Conservation (phyloP, 768 basidiomycete genomes). For the Suillus discolor region DNA sequence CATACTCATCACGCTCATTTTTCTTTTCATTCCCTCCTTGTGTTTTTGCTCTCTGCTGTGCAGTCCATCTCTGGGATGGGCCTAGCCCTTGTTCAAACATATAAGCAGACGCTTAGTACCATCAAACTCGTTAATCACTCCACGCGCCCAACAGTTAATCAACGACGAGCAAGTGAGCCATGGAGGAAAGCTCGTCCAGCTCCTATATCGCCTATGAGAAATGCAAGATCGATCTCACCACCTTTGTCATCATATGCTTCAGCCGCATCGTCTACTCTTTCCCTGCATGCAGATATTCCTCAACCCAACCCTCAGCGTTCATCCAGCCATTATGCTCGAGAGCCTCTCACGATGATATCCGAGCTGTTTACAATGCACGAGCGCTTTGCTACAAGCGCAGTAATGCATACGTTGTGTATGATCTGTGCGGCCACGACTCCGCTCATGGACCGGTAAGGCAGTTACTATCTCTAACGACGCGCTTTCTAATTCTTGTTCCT, state of each 20-base stretch:
- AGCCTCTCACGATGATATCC: constrained; percentile 47
- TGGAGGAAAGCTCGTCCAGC: constrained; percentile 1
- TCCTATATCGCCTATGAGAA: constrained; percentile 7
- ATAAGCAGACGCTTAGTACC: constrained; percentile 64
- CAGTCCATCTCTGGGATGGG: constrained; percentile 71
- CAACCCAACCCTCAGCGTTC: constrained; percentile 11
- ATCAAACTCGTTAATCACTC: constrained; percentile 66
- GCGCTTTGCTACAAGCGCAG: constrained; percentile 49
- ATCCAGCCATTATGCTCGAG: constrained; percentile 39
- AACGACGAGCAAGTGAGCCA: neutral
- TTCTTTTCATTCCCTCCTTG: constrained; percentile 57
- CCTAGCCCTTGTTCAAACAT: constrained; percentile 66
- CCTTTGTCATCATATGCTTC: constrained; percentile 21
- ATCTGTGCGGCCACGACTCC: constrained; percentile 47
- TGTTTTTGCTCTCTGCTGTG: constrained; percentile 73
- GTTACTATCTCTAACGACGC: neutral
- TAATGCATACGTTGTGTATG: constrained; percentile 50
- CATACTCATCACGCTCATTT: constrained; percentile 35
- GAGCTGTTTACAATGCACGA: constrained; percentile 51
- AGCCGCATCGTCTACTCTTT: constrained; percentile 27
- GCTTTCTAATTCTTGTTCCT: neutral
- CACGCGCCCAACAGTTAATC: neutral
- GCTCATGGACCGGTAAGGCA: constrained; percentile 60
- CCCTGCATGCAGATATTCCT: constrained; percentile 15
- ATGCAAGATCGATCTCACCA: constrained; percentile 9